These are phyloP conservation scores for Murraya koenigii DNA, from an alignment of 345 rosid genomes.

Conservation along the genomic window DNA sequence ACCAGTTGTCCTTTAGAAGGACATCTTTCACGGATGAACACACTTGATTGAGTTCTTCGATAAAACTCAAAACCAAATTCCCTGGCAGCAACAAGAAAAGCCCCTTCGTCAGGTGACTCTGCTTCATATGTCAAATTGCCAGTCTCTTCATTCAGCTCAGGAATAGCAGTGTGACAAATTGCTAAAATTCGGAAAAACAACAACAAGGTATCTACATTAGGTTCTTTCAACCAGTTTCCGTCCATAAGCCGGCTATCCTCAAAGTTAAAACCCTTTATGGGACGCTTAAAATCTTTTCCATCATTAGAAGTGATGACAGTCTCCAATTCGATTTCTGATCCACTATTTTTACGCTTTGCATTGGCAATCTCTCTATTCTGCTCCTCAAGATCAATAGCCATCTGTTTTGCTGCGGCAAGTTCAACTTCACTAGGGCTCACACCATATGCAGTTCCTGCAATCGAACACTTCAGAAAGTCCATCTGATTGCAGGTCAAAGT, in stretches of 20 bases:
- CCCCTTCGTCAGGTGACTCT: conserved; percentile 96
- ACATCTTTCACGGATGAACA: conserved; percentile 58
- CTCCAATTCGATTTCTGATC: conserved; percentile 75
- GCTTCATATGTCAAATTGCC: conserved; percentile 78
- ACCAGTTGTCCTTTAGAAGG: conserved; percentile 46
- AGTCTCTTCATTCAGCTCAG: conserved; percentile 78
- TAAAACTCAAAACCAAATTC: conserved; percentile 94
- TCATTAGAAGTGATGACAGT: conserved; percentile 46
- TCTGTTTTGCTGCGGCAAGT: conserved; percentile 83
- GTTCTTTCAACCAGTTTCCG: conserved; percentile 82
- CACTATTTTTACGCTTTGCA: conserved; percentile 32
- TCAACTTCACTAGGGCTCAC: conserved; percentile 76
- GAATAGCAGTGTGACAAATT: conserved; percentile 95
- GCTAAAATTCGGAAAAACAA: conserved; percentile 80
- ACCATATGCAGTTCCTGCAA: conserved; percentile 85
- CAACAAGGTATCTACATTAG: conserved; percentile 52
- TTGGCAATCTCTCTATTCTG: conserved; percentile 39
- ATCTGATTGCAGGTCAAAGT: conserved; percentile 98
- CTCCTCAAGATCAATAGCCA: conserved; percentile 77
- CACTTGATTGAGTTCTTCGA: conserved; percentile 86
- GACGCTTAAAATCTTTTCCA: conserved; percentile 28
- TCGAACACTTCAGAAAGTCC: conserved; percentile 97
- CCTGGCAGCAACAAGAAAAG: conserved; percentile 93
- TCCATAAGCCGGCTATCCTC: conserved; percentile 75
- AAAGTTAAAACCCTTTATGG: conserved; percentile 83